These are phyloP conservation scores for Chlorociboria aeruginascens DNA, from an alignment of 495 filamentous ascomycete genomes.

Conservation along the genomic window DNA sequence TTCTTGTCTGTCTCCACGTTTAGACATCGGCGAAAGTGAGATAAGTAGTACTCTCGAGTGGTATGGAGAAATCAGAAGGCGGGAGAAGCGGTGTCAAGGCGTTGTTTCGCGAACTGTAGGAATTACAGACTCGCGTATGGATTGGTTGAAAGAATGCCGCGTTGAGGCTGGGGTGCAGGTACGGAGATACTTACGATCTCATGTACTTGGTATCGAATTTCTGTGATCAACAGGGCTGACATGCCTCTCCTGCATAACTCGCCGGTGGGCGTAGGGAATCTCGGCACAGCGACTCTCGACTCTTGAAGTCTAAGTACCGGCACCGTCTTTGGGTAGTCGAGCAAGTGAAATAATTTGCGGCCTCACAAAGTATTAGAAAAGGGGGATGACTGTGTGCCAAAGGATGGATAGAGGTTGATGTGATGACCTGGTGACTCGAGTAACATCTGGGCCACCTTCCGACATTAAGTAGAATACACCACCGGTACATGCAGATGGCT, in stretches of 20 bases:
- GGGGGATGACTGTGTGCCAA: background rate
- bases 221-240: conserved; percentile 13
- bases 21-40: conserved; percentile 15
- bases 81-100: conserved; percentile 6
- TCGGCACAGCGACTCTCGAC: conserved; percentile 3
- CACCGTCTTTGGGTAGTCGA: too few species aligned
- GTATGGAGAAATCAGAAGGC: conserved; percentile 3
- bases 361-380: background rate
- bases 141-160: conserved; percentile 10
- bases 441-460: background rate
- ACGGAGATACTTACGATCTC: conserved; percentile 16
- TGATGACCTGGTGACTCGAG: conserved; percentile 17
- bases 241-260: conserved; percentile 15
- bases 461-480: conserved; percentile 14
- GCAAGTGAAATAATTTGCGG: too few species aligned
- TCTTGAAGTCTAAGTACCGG: background rate
- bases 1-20: conserved; percentile 15
- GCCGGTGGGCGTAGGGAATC: conserved; percentile 2
- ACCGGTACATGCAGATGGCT: conserved; percentile 17
- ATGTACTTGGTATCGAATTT: conserved; percentile 12
- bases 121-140: conserved; percentile 7
- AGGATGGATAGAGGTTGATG: background rate
- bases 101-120: conserved; percentile 7
- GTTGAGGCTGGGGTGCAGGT: conserved; percentile 16
- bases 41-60: background rate